Evolutionary conservation across 495 filamentous ascomycete species (phyloP), one percentile per base, ranked within the genome.

Genomic region (Clohesyomyces aquaticus): DNA sequence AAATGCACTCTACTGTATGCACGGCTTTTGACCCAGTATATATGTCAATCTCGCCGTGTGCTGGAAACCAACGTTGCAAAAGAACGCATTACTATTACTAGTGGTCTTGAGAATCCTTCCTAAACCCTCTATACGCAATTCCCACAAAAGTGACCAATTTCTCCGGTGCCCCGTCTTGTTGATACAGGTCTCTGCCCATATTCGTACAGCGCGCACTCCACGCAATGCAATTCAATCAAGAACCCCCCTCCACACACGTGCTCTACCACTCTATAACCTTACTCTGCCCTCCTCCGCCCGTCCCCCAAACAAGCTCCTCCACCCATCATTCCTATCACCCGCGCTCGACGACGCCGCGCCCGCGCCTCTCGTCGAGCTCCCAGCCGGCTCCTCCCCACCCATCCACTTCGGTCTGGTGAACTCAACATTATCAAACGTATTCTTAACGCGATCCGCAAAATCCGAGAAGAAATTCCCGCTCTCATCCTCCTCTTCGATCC

Each of bases 391-490:
- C 59, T 77, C 81, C 18, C 82, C 85, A 12, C 83, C 84, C 86
- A 96, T 89, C 93, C 93, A 96, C 63, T 87, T 90, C 1, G 91
- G 93, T 70, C 86, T 82, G 91, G 91, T 96, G 52, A 86, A 83
- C 45, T 93, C 89, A 18, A 91, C 77, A 4, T 87, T 89, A 54
- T 98, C 94, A 53, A 98, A 83, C 1, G 94, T 96, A 72, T 98
- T 98, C 70, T 82, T 85, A 54, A 98, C 86, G 38, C 94, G 81
- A 71, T 96, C 91, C 0, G 88, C 86, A 56, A 97, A 87, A 19
- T 85, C 87, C 58, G 88, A 83, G 68, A 96, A 91, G 73, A 96
- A 91, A 45, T 84, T 87, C 19, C 94, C 90, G 27, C 82, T 81
- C 55, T 86, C 84, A 8, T 79, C 82, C 14, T 79, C 79, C 9